phyloP scores from a whole-genome alignment of 345 rosid species.

The Heritiera fomes region DNA sequence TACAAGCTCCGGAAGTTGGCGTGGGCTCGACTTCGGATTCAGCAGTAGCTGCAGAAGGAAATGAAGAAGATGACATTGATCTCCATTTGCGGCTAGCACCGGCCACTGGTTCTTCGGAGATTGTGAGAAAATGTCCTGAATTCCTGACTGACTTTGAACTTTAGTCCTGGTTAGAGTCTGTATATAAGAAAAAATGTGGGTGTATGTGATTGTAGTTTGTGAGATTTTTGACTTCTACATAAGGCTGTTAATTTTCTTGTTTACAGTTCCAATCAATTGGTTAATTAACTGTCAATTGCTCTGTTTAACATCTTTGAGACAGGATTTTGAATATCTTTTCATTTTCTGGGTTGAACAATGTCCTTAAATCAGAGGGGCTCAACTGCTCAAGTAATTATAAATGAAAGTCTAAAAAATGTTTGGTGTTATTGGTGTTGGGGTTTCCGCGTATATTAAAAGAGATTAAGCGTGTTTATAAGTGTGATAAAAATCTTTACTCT shows the following conservation, averaged over 20 bases:
- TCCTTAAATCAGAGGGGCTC: neutral
- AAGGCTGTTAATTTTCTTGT: neutral
- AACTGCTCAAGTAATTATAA: neutral
- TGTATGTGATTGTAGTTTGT: neutral
- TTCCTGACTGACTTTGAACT: neutral
- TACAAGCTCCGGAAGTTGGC: neutral
- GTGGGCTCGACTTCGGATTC: neutral
- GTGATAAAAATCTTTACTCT: too few relatives aligned
- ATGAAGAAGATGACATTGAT: constrained; percentile 12
- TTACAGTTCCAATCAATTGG: neutral
- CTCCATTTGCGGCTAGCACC: constrained; percentile 25
- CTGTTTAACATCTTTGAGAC: neutral
- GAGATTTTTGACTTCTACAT: neutral
- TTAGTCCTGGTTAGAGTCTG: neutral
- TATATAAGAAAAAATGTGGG: neutral
- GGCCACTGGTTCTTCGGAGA: neutral
- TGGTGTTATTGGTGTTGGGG: too few relatives aligned
- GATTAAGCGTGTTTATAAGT: too few relatives aligned
- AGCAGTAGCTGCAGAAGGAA: neutral
- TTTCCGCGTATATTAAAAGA: too few relatives aligned
- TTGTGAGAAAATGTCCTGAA: neutral
- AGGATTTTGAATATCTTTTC: neutral
- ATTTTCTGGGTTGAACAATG: neutral
- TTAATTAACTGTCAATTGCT: neutral
- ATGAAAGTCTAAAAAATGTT: too few relatives aligned